Conservation (phyloP, 495 filamentous ascomycete genomes). For the Cladorrhinum samala region DNA sequence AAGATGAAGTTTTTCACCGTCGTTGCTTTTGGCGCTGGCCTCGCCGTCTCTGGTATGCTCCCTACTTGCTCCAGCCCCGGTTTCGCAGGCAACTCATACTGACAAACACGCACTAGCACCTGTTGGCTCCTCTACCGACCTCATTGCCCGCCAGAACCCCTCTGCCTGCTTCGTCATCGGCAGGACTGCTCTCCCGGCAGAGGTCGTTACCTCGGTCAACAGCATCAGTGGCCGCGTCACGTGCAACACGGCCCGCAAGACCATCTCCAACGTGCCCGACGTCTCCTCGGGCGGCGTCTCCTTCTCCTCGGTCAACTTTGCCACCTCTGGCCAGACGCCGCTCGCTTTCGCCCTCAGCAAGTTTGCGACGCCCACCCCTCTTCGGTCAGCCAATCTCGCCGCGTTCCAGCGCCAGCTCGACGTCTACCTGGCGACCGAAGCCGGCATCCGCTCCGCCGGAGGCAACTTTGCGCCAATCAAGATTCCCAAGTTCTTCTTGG, state of each 20-base stretch:
- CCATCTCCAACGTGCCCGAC: conserved; percentile 37
- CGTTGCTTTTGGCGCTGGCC: conserved; percentile 10
- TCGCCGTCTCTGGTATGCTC: conserved; percentile 11
- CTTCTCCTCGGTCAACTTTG: conserved; percentile 44
- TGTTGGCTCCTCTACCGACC: background rate
- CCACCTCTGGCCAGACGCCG: conserved; percentile 27
- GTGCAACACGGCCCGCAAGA: conserved; percentile 31
- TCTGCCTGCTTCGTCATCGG: conserved; percentile 43
- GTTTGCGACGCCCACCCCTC: conserved; percentile 37
- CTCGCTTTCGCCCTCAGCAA: conserved; percentile 37
- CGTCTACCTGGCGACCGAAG: conserved; percentile 45
- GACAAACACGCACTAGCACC: conserved; percentile 6
- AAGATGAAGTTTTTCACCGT: conserved; percentile 12
- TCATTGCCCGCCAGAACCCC: conserved; percentile 8
- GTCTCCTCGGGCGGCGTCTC: conserved; percentile 35
- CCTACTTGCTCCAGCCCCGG: too few relatives aligned
- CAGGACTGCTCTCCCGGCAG: conserved; percentile 29
- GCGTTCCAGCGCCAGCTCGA: conserved; percentile 38
- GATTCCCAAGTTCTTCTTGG: conserved; percentile 45
- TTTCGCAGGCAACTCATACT: background rate
- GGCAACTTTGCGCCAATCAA: conserved; percentile 38
- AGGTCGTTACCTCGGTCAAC: conserved; percentile 26
- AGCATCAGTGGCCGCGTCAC: conserved; percentile 30
- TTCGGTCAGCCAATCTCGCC: conserved; percentile 33
- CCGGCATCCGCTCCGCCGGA: conserved; percentile 39